These are phyloP conservation scores for Wickerhamomyces strasburgensis DNA, from an alignment of 805 yeast genomes.

Conservation along the genomic window DNA sequence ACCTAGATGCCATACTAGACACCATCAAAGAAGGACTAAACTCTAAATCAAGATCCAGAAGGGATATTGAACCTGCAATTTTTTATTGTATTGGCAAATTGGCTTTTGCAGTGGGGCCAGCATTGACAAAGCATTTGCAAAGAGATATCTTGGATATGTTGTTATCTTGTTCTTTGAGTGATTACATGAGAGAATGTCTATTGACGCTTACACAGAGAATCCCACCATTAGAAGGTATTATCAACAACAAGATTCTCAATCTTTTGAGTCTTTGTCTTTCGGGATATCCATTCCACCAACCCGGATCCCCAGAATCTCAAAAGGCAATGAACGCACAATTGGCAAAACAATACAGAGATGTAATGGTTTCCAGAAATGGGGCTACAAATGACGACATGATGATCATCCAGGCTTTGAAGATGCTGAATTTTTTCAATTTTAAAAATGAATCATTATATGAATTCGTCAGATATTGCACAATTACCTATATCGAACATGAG, in stretches of 20 bases:
- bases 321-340: slow-evolving; percentile 53
- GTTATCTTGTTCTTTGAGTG: slow-evolving; percentile 78
- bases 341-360: slow-evolving; percentile 75
- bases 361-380: slow-evolving; percentile 68
- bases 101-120: slow-evolving; percentile 88
- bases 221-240: slow-evolving; percentile 72
- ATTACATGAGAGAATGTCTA: slow-evolving; percentile 73
- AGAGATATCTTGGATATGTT: slow-evolving; percentile 75
- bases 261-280: slow-evolving; percentile 70
- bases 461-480: slow-evolving; percentile 78
- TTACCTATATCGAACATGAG: slow-evolving; percentile 79
- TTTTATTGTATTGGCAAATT: slow-evolving; percentile 85
- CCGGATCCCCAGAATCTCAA: slow-evolving; percentile 68
- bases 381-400: slow-evolving; percentile 42
- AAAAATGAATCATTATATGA: slow-evolving; percentile 75
- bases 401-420: slow-evolving; percentile 72
- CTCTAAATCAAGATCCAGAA: slow-evolving; percentile 45
- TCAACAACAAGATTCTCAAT: slow-evolving; percentile 67
- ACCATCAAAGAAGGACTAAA: slow-evolving; percentile 76
- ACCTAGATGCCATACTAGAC: slow-evolving; percentile 80
- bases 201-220: slow-evolving; percentile 62
- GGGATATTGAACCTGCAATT: slow-evolving; percentile 77
- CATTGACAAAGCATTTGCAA: slow-evolving; percentile 82
- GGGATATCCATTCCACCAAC: slow-evolving; percentile 75
- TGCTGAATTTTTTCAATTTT: slow-evolving; percentile 71